Conservation (phyloP, 2,329 filamentous ascomycete species). For the Alternaria incomplexa region DNA sequence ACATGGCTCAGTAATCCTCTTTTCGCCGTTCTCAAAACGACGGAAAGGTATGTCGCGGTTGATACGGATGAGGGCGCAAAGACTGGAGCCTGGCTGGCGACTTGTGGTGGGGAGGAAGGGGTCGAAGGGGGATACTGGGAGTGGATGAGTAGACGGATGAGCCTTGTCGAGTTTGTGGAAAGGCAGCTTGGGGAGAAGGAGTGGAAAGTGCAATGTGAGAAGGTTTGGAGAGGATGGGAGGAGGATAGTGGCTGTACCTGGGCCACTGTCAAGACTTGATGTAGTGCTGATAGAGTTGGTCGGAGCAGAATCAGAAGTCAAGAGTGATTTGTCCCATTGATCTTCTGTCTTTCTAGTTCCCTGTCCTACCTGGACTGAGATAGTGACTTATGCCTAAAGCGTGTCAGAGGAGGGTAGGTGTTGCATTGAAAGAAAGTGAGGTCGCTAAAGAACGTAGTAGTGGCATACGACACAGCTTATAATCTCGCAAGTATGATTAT, state of each 20-base stretch:
- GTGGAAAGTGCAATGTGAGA: neutral
- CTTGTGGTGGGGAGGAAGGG: constrained; percentile 3
- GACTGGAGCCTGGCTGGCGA: constrained; percentile 20
- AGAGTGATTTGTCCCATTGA: neutral
- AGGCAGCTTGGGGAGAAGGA: constrained; percentile 1
- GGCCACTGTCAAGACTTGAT: neutral
- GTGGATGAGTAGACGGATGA: constrained; percentile 7
- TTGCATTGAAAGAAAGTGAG: neutral
- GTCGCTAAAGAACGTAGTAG: neutral
- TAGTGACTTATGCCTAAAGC: too few relatives aligned
- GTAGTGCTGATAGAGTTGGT: neutral
- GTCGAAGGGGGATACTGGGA: constrained; percentile 17
- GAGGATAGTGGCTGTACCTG: constrained; percentile 10
- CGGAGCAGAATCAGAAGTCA: neutral
- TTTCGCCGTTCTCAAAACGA: constrained; percentile 14
- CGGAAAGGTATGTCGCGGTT: constrained; percentile 12
- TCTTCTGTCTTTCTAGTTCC: neutral
- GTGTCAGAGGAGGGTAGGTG: neutral
- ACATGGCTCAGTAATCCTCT: constrained; percentile 16
- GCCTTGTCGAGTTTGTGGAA: constrained; percentile 14
- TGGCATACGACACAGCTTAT: neutral
- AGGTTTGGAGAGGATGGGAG: constrained; percentile 18
- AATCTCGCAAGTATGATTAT: neutral
- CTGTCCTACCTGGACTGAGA: neutral
- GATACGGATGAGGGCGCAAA: constrained; percentile 18